Conservation (phyloP, 305 asterid genomes). For the Stenogyne calaminthoides region DNA sequence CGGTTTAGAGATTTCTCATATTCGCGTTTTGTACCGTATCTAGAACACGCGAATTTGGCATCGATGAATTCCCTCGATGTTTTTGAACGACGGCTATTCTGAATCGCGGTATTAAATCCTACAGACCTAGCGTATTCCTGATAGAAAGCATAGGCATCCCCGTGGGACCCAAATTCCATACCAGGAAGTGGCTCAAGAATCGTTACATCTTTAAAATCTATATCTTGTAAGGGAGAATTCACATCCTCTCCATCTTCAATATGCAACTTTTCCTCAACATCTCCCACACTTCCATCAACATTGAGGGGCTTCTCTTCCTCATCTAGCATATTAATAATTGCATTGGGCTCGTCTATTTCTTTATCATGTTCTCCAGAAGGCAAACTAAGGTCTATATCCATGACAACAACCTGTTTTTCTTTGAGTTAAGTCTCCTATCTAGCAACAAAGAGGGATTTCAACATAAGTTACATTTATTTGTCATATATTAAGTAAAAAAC, state of each 20-base stretch:
- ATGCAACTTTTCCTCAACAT: conserved; percentile 53
- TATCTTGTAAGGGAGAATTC: conserved; percentile 52
- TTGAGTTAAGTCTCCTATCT: conserved; percentile 20
- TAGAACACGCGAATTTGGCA: conserved; percentile 84
- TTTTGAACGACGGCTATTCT: conserved; percentile 85
- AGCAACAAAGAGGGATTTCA: conserved; percentile 2
- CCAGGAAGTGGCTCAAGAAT: conserved; percentile 90
- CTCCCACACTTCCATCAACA: conserved; percentile 60
- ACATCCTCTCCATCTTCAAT: conserved; percentile 63
- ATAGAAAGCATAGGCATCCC: conserved; percentile 82
- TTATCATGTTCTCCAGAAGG: conserved; percentile 89
- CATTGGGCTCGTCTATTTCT: conserved; percentile 60
- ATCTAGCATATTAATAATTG: conserved; percentile 62
- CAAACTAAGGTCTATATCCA: conserved; percentile 94
- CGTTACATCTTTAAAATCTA: conserved; percentile 69
- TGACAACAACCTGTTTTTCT: conserved; percentile 37
- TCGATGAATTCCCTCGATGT: conserved; percentile 86
- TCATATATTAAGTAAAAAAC: neutral
- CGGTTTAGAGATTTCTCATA: conserved; percentile 83
- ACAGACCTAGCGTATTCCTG: conserved; percentile 88
- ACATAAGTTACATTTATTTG: neutral
- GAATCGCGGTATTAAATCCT: conserved; percentile 84
- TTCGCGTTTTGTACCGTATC: conserved; percentile 89
- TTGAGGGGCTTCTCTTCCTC: conserved; percentile 68
- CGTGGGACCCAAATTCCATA: conserved; percentile 88